These are phyloP conservation scores for Colletotrichum tabaci DNA, from an alignment of 2,329 filamentous ascomycete genomes.

Conservation along the genomic window DNA sequence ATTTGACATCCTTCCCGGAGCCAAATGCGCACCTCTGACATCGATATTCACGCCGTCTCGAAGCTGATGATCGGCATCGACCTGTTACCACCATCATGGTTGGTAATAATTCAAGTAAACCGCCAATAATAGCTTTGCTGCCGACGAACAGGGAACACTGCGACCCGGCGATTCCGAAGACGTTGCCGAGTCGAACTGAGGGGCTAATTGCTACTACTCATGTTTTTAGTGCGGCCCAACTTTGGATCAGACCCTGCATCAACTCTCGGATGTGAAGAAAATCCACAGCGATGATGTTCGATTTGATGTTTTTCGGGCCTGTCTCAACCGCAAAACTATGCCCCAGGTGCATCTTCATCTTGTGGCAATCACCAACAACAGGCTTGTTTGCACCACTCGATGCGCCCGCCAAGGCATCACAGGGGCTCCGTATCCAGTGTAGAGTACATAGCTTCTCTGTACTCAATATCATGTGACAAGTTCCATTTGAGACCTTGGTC, in stretches of 20 bases:
- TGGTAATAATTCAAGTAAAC: not conserved
- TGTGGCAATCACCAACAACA: too few relatives aligned
- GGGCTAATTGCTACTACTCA: conserved; percentile 64
- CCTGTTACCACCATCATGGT: not conserved
- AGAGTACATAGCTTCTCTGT: too few relatives aligned
- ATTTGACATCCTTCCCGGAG: conserved; percentile 48
- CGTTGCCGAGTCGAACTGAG: conserved; percentile 66
- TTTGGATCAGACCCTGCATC: conserved; percentile 75
- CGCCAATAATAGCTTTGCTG: conserved; percentile 64
- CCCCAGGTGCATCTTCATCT: conserved; percentile 61
- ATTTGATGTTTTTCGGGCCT: conserved; percentile 74
- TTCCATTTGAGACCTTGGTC: conserved; percentile 66
- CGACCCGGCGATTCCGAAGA: conserved; percentile 75
- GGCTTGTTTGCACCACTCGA: too few relatives aligned
- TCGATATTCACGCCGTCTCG: conserved; percentile 55
- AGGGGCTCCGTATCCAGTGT: too few relatives aligned
- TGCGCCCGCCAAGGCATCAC: too few relatives aligned
- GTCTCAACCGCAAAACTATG: conserved; percentile 78
- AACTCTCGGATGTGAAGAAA: conserved; percentile 77
- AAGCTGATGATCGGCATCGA: conserved; percentile 26
- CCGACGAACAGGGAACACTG: conserved; percentile 69
- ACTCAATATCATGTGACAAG: too few relatives aligned
- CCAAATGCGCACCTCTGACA: conserved; percentile 51
- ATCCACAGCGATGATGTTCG: conserved; percentile 79
- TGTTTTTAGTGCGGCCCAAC: conserved; percentile 68